Conservation (phyloP, 208 protist genomes). For the Herpetomonas tarakana region DNA sequence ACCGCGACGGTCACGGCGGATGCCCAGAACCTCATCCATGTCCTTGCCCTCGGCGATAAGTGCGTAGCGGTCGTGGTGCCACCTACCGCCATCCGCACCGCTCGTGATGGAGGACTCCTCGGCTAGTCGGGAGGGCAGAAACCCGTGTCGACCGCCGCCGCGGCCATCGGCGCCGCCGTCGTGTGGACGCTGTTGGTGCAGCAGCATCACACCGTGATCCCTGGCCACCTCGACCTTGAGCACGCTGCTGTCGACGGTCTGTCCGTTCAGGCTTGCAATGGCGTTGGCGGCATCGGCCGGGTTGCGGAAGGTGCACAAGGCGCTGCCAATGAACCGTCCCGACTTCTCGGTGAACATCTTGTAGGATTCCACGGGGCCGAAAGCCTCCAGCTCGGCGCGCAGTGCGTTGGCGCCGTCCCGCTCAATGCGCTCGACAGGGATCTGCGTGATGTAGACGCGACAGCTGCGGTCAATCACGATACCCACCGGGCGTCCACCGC, state of each 20-base stretch:
- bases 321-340: constrained; percentile 79
- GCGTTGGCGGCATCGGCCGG: constrained; percentile 79
- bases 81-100: constrained; percentile 17
- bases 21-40: constrained; percentile 51
- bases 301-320: constrained; percentile 86
- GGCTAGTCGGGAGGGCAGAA: constrained; percentile 23
- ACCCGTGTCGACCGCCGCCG: constrained; percentile 23
- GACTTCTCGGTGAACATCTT: constrained; percentile 85
- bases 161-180: background rate
- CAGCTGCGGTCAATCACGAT: constrained; percentile 86
- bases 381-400: constrained; percentile 77
- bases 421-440: constrained; percentile 82
- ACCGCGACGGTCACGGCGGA: constrained; percentile 16
- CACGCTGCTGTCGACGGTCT: constrained; percentile 48
- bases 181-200: constrained; percentile 24
- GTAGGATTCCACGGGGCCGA: constrained; percentile 84
- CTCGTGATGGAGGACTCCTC: constrained; percentile 6
- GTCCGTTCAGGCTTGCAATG: constrained; percentile 72
- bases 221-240: constrained; percentile 66
- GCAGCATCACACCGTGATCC: constrained; percentile 83
- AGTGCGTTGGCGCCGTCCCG: constrained; percentile 67
- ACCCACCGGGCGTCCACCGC: constrained; percentile 35
- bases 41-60: constrained; percentile 45
- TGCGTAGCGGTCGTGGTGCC: constrained; percentile 81
- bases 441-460: constrained; percentile 86